Base-by-base conservation (phyloP, 192 early-diverging fungal genomes). In the Umbelopsis sp. region DNA sequence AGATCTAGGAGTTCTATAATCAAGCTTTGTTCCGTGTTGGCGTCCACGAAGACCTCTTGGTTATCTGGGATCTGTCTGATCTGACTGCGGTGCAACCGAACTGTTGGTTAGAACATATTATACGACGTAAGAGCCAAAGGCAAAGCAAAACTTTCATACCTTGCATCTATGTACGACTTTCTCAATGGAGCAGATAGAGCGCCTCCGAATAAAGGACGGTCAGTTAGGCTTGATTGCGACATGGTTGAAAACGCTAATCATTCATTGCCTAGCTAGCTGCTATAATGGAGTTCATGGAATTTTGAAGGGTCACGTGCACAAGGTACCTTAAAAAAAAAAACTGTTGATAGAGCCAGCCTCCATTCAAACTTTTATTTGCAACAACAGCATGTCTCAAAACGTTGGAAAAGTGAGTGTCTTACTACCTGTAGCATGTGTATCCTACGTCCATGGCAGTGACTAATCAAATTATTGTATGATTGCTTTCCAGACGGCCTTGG, bases 11-110 rank as follows among this genome's bases (percentile, higher is more conserved):
- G 83, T 78, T 98, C 96, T 26, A 98, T 75, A 45, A 98, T 94
- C 8, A 98, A 77, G 78, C 92, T 95, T 68, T 91, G 89, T 72
- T 94, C 90, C 6, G 85, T 89, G 7, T 69, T 78, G 26, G 77
- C 76, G 66, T 91, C 83, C 9, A 91, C 89, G 79, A 93, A 98
- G 7, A 96, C 96, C 73, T 98, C 96, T 79, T 98, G 96, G 77
- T 96, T 90, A 80, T 94, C 91, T 0, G 96, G 95, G 0, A 98
- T 86, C 50, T 92, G 76, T 32, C 96, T 91, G 16, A 96, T 72
- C n/a, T 85, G 65, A 72, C 94, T 96, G 80, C 21, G 45, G 53
- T 17, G 52, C 11, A 9, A 2, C 14, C 45, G 0, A 71, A 45
- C 22, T 38, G 11, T 31, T 24, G 4, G 29, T 20, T 22, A 44